Base-by-base conservation (phyloP, 208 protist species). In the Crithidia acanthocephali region DNA sequence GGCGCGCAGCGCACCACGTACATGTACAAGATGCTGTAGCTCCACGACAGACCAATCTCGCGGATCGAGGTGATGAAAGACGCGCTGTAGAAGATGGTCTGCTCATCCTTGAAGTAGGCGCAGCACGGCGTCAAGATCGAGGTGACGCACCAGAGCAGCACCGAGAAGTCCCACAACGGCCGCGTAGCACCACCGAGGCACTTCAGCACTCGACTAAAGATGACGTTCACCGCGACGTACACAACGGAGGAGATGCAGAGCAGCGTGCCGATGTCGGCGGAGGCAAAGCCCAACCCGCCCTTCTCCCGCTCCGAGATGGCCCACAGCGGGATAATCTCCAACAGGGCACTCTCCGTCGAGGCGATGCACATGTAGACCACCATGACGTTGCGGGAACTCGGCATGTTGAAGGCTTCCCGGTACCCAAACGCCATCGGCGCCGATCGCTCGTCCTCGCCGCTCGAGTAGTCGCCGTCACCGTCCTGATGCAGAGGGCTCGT, bases 311-410 rank as follows among this genome's bases (percentile, higher is more conserved):
- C 76, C 13, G 88, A 80, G 45, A 90, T 88, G 8, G 76, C 68
- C 84, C 85, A 90, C 35, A 94, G 73, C 20, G 81, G 81, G 48
- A 94, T 67, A 25, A 83, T 69, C 48, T 91, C 84, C 16, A 65
- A 48, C 50, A 88, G 76, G 20, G 66, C 68, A 58, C 86, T 85
- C 50, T 92, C 86, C 2, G 72, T 76, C 2, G 61, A 81, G 23
- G 52, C 68, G 20, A 95, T 63, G 18, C 87, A 57, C 90, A 91
- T 92, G 73, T 90, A 92, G 25, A 85, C 25, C 7, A 95, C 48
- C 42, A 86, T 66, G 30, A 78, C 70, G 50, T 61, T 80, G 20
- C 87, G 68, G 23, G 87, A 81, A 9, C 35, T 74, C 1, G 70
- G 57, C 37, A 77, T 35, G 16, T n/a, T 33, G 56, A 90, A 87